These are phyloP conservation scores for Fusarium paranaense DNA, from an alignment of 2,329 filamentous ascomycete species.

Conservation along the genomic window DNA sequence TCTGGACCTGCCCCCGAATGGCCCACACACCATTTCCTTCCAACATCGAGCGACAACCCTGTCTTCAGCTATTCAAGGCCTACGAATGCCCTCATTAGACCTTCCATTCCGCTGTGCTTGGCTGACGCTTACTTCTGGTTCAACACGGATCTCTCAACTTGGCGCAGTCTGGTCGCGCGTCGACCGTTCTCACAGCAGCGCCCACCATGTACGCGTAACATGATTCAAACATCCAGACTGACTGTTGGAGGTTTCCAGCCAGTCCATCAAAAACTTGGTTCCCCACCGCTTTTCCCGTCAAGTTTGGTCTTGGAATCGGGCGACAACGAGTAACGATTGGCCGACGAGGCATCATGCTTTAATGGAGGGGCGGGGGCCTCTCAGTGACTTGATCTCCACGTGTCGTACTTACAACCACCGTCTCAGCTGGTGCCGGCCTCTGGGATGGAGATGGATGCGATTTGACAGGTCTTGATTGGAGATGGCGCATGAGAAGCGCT, in stretches of 20 bases:
- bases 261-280: neutral
- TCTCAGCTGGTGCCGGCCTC: constrained; percentile 8
- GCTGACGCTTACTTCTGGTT: neutral
- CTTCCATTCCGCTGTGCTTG: neutral
- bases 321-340: constrained; percentile 24
- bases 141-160: neutral
- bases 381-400: constrained; percentile 20
- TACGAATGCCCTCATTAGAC: neutral
- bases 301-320: constrained; percentile 16
- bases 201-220: neutral
- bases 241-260: neutral
- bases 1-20: neutral
- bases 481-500: neutral
- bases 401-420: constrained; percentile 17
- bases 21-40: neutral
- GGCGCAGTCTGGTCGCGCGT: neutral
- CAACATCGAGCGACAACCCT: neutral
- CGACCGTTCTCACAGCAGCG: neutral
- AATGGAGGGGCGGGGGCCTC: constrained; percentile 29
- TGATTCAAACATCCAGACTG: constrained; percentile 4
- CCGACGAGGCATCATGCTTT: constrained; percentile 7
- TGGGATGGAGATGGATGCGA: neutral
- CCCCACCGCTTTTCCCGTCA: constrained; percentile 5
- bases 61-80: neutral
- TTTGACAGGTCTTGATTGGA: constrained; percentile 9